Percentiles rank a stretch among this genome's conserved stretches.
Conservation (phyloP, 192 early-diverging fungal genomes). For the Entomortierella parvispora region DNA sequence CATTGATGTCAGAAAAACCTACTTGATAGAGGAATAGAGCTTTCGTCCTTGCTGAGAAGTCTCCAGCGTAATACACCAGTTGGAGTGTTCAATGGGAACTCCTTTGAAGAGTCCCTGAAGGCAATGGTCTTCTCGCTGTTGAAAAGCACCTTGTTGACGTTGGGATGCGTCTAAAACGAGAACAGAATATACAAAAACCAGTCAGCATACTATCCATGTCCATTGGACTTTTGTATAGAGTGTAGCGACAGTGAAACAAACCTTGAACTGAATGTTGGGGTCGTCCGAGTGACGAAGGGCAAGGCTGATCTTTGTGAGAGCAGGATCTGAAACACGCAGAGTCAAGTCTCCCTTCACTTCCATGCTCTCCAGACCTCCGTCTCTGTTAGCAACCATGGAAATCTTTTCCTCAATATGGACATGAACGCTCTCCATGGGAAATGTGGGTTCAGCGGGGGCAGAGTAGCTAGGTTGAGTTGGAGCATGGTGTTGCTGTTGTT, state of each 20-base stretch:
- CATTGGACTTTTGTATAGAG: background rate
- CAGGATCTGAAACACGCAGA: constrained; percentile 80
- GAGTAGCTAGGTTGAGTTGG: constrained; percentile 23
- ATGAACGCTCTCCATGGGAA: constrained; percentile 82
- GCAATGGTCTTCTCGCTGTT: constrained; percentile 74
- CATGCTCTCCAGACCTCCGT: constrained; percentile 91
- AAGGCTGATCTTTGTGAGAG: constrained; percentile 70
- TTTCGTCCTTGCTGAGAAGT: constrained; percentile 84
- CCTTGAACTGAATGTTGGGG: constrained; percentile 84
- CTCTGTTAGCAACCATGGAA: constrained; percentile 81
- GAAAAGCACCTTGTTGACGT: constrained; percentile 94
- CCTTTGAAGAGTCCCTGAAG: constrained; percentile 81
- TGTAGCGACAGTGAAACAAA: constrained; percentile 2
- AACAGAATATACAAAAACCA: background rate
- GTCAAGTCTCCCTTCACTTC: constrained; percentile 95
- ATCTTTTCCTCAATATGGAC: constrained; percentile 91
- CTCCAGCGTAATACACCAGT: constrained; percentile 93
- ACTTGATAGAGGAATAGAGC: constrained; percentile 84
- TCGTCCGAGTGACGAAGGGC: constrained; percentile 68
- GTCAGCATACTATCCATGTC: background rate
- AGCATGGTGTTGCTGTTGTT: constrained; percentile 23
- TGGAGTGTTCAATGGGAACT: constrained; percentile 88
- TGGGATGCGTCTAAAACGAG: constrained; percentile 87
- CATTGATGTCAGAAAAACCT: constrained; percentile 1
- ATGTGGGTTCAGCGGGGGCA: constrained; percentile 37